Base-by-base conservation (phyloP, 345 rosid species). In the Durio zibethinus region DNA sequence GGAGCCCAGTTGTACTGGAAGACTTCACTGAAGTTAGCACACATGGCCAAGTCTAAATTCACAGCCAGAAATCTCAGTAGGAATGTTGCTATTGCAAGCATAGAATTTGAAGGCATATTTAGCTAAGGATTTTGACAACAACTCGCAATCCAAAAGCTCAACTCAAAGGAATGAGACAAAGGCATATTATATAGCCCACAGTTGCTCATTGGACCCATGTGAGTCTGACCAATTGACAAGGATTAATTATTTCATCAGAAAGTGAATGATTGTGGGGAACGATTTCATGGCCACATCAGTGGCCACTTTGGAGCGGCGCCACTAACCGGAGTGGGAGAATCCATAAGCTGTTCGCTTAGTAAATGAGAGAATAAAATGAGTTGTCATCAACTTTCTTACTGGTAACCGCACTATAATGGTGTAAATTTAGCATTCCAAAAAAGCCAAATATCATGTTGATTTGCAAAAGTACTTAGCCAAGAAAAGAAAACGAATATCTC, bases 351-450 rank as follows among this genome's bases (percentile, higher is more conserved):
- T 57, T 27, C 11, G 23, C 36, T 47, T 27, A 47, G 73, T 45
- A 16, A 47, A 70, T 48, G 38, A 47, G 56, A 40, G 42, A 70
- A 70, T 70, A 47, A 70, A 16, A 47, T 70, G 59, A 47, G 59
- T 47, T 70, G 74, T 70, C 74, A 47, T 70, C 59, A 47, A 70
- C 74, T 70, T 70, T 70, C 74, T 70, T 27, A 29, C 74, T 70
- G 57, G 42, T 47, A 70, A 65, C 47, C 6, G 10, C 29, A 65
- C n/a, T 3, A 7, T 65, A 36, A 48, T 70, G 59, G 23, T 70
- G 56, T 45, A 68, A 43, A 68, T 43, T 45, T 45, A 45, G 12
- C 12, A 68, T 10, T 23, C 35, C n/a, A 42, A 23, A 42, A 21
- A 20, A 29, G 14, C 57, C 38, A 47, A 15, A 7, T 18, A 29